phyloP scores from a whole-genome alignment of 106 monocot species.

The Platanthera zijinensis region DNA sequence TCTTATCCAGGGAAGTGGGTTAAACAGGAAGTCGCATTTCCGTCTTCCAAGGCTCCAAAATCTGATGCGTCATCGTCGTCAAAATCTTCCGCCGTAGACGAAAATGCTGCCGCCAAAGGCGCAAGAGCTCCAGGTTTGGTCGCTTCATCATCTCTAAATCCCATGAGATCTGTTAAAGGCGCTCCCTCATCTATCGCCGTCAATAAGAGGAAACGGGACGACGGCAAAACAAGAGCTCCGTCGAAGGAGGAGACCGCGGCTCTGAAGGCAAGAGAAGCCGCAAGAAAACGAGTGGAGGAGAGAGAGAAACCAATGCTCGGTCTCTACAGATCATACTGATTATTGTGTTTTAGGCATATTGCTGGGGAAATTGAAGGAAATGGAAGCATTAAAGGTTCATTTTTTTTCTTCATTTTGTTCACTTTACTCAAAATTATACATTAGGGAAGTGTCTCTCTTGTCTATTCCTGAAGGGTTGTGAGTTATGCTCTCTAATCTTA shows the following conservation, averaged over 20 bases:
- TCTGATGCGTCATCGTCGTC: constrained; percentile 13
- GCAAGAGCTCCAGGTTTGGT: constrained; percentile 45
- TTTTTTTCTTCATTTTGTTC: no score
- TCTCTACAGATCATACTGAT: constrained; percentile 43
- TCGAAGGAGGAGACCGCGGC: constrained; percentile 65
- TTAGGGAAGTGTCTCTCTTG: no score
- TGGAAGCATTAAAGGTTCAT: no score
- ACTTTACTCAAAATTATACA: no score
- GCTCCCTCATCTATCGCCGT: constrained; percentile 64
- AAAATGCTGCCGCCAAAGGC: constrained; percentile 24
- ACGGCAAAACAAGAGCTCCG: constrained; percentile 32
- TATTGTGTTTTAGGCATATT: not conserved
- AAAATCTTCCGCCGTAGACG: constrained; percentile 9
- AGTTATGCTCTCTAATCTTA: no score
- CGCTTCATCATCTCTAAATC: constrained; percentile 38
- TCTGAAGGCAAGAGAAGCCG: constrained; percentile 64
- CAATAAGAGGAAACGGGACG: constrained; percentile 62
- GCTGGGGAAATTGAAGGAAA: not conserved
- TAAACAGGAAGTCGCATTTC: constrained; percentile 51
- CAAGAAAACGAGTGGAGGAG: constrained; percentile 66
- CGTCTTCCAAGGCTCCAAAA: constrained; percentile 23
- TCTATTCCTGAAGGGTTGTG: no score
- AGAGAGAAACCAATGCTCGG: constrained; percentile 69
- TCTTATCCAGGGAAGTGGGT: constrained; percentile 62
- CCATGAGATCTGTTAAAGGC: constrained; percentile 55